Evolutionary conservation across 306 rosid genomes (phyloP).

Genomic region (Luffa acutangula): DNA sequence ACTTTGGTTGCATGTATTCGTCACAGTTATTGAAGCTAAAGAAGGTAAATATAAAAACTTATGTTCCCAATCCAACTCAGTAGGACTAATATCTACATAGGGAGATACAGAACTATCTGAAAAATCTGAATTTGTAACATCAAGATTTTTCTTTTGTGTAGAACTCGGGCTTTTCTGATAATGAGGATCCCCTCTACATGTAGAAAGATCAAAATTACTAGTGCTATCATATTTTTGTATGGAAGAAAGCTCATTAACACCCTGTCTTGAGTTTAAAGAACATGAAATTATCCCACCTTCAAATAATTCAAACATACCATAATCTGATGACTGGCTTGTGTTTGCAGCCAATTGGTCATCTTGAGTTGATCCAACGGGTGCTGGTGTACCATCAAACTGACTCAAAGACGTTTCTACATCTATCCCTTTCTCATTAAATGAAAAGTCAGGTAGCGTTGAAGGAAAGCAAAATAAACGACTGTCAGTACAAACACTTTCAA

Average conservation of each 20-base stretch:
- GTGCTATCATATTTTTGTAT: conserved; percentile 36
- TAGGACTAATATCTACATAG: conserved; percentile 52
- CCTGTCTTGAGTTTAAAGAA: conserved; percentile 56
- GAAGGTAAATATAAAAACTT: conserved; percentile 60
- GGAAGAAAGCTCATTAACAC: conserved; percentile 30
- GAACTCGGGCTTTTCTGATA: conserved; percentile 35
- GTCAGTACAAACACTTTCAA: conserved; percentile 39
- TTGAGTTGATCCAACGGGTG: conserved; percentile 31
- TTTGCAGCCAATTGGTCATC: conserved; percentile 37
- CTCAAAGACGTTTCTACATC: conserved; percentile 32
- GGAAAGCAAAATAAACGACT: conserved; percentile 71
- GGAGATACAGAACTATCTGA: conserved; percentile 40
- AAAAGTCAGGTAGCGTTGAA: conserved; percentile 50
- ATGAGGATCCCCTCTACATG: conserved; percentile 37
- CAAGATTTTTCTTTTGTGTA: conserved; percentile 26
- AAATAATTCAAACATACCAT: conserved; percentile 64
- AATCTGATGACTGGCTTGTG: conserved; percentile 62
- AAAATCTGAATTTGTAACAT: conserved; percentile 33
- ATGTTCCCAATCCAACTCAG: conserved; percentile 74
- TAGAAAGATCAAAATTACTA: conserved; percentile 33
- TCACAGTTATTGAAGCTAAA: conserved; percentile 55
- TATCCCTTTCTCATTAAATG: conserved; percentile 23
- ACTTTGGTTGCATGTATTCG: conserved; percentile 66
- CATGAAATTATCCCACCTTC: conserved; percentile 66
- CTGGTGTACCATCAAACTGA: conserved; percentile 24